These are phyloP conservation scores for Chrysosporium keratinophilum DNA, from an alignment of 2,329 filamentous ascomycete genomes.

Conservation along the genomic window DNA sequence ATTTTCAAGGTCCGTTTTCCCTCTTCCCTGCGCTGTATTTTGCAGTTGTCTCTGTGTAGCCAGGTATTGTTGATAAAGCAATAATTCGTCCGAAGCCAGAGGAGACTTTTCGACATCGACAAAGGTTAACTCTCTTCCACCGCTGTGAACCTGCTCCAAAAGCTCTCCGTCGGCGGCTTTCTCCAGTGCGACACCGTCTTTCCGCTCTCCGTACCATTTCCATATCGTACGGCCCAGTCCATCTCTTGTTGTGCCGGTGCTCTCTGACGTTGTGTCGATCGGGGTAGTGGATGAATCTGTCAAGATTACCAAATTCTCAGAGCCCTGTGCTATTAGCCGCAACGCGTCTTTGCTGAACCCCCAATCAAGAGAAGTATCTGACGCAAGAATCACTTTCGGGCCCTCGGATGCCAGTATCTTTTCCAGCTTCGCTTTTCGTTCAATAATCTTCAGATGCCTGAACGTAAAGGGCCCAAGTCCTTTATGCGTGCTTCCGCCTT, in stretches of 20 bases:
- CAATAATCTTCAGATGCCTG: constrained; percentile 69
- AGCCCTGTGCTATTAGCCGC: constrained; percentile 60
- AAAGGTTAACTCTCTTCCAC: constrained; percentile 52
- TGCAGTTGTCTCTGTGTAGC: constrained; percentile 80
- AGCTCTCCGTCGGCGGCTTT: constrained; percentile 46
- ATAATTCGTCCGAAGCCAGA: constrained; percentile 64
- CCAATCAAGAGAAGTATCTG: constrained; percentile 85
- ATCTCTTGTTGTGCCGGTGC: constrained; percentile 28
- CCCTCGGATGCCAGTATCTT: constrained; percentile 49
- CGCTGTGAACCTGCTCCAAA: constrained; percentile 57
- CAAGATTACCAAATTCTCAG: constrained; percentile 73
- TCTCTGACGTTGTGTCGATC: constrained; percentile 18
- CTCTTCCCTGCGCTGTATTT: constrained; percentile 62
- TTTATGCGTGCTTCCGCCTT: constrained; percentile 30
- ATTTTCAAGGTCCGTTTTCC: constrained; percentile 60
- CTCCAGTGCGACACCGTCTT: constrained; percentile 53
- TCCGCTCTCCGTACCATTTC: constrained; percentile 64
- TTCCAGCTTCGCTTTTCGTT: constrained; percentile 69
- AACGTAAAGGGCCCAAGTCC: constrained; percentile 75
- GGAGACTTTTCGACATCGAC: constrained; percentile 52
- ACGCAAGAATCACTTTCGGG: constrained; percentile 73
- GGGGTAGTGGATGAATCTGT: constrained; percentile 49
- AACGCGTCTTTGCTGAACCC: constrained; percentile 81
- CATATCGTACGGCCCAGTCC: constrained; percentile 67
- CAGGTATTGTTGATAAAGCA: constrained; percentile 82